Conservation (phyloP, 2,329 filamentous ascomycete genomes). For the Trichoderma citrinoviride region DNA sequence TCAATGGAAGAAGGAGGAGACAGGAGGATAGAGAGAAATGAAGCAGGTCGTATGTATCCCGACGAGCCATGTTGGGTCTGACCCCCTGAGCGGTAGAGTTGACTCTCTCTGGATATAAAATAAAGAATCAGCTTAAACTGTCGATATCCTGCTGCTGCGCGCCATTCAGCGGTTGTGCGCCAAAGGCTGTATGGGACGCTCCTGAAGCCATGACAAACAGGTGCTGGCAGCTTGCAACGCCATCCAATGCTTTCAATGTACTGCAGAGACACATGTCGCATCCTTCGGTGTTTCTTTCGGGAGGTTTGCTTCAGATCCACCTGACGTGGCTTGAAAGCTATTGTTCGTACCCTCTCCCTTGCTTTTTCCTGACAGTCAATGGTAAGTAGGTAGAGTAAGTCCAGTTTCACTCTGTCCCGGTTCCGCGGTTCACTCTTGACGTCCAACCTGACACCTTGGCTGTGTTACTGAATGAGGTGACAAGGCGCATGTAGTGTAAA, state of each 20-base stretch:
- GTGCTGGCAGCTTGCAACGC: background rate
- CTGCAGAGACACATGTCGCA: background rate
- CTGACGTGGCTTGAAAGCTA: background rate
- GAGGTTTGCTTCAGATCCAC: background rate
- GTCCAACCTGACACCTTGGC: background rate
- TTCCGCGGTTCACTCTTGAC: background rate
- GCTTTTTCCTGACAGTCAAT: background rate
- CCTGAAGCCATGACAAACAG: background rate
- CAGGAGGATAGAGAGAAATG: too few species aligned
- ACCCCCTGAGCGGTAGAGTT: too few species aligned
- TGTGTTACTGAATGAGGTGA: background rate
- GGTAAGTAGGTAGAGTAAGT: background rate
- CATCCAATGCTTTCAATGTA: too few species aligned
- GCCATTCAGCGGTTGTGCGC: background rate
- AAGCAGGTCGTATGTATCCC: too few species aligned
- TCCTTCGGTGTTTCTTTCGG: background rate
- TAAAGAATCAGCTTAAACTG: too few species aligned
- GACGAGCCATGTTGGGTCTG: too few species aligned
- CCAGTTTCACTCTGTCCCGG: background rate
- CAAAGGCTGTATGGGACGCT: background rate
- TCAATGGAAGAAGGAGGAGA: background rate
- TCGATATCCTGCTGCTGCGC: too few species aligned
- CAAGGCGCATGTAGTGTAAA: background rate
- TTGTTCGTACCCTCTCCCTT: background rate
- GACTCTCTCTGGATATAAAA: too few species aligned